Evolutionary conservation across 2,329 filamentous ascomycete genomes (phyloP), one percentile per base, ranked within the genome.

Genomic region (Cadophora luteo-olivacea): DNA sequence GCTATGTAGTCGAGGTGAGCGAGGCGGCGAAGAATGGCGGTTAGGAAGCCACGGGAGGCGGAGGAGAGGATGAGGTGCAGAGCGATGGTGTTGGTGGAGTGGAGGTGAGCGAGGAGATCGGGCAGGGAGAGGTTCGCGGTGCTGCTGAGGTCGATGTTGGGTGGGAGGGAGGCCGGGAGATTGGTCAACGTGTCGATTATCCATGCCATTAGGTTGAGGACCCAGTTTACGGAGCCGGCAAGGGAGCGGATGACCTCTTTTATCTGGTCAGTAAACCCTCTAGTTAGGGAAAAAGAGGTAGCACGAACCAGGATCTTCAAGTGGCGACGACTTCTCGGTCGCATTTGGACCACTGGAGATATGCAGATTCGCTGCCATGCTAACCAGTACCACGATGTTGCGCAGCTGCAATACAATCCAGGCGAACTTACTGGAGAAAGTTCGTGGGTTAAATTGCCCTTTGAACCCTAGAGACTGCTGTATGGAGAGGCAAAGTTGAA

Each of bases 191-290:
- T 83, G 73, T 90, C 87, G n/a, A 82, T 81, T 12, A 90, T 77
- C 86, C 88, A 91, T 2, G 85, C 83, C 57, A 91, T 79, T 16
- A 97, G 82, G 69, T 95, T 91, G 45, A 94, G 83, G 0, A 88
- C 87, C 94, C 94, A 97, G 76, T 87, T 90, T 4, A 91, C 88
- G 65, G 93, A 91, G 25, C 92, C 92, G 5, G 90, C 86, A 12
- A 97, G 82, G 55, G 90, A 87, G 51, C 89, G 87, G 1, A 95
- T 86, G 14, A 93, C 88, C 76, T 95, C 92, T 89, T 67, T 11
- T 16, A 5, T 45, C 22, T 48, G 5, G 9, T 62, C 29, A 62
- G 60, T n/a, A 6, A 19, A 16, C 22, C n/a, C n/a, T n/a, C n/a
- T n/a, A n/a, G n/a, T n/a, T 29, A 14, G 22, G 9, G 29, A 45